phyloP scores from a whole-genome alignment of 1,139 yeast genomes.

The Saccharomycopsis phalli region DNA sequence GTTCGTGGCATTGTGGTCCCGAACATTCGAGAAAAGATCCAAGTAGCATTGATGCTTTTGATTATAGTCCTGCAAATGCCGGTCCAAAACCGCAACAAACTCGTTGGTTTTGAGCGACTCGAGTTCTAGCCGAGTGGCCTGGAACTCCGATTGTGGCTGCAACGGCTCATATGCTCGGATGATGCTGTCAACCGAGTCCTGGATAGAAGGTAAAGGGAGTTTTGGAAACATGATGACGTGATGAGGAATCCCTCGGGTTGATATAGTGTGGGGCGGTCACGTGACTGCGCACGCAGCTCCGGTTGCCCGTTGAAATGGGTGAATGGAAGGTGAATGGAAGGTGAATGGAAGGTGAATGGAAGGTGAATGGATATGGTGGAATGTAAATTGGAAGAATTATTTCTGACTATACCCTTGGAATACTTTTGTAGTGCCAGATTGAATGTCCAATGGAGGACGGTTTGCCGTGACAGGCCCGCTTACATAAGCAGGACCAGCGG shows the following conservation, averaged over 20 bases:
- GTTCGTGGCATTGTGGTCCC: conserved; percentile 44
- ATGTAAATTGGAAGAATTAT: no score
- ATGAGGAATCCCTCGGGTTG: background rate
- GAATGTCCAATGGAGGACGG: no score
- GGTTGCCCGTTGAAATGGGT: background rate
- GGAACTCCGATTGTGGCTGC: conserved; percentile 6
- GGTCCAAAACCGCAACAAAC: conserved; percentile 32
- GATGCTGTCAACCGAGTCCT: conserved; percentile 5
- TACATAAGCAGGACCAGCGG: no score
- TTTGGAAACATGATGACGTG: conserved; percentile 7
- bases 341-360: no score
- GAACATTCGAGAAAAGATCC: conserved; percentile 45
- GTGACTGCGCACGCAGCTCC: background rate
- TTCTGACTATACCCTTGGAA: no score
- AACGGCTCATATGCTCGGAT: conserved; percentile 16
- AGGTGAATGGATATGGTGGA: no score
- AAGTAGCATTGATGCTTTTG: conserved; percentile 44
- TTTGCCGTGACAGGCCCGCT: no score
- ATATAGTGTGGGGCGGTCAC: background rate
- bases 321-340: no score
- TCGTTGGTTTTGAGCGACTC: conserved; percentile 10
- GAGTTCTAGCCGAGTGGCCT: background rate
- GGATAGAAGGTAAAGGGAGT: conserved; percentile 17
- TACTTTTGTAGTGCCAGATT: no score
- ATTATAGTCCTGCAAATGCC: conserved; percentile 40